Base-by-base conservation (phyloP, 352 stramenopile genomes). In the Globisporangium alternatum region DNA sequence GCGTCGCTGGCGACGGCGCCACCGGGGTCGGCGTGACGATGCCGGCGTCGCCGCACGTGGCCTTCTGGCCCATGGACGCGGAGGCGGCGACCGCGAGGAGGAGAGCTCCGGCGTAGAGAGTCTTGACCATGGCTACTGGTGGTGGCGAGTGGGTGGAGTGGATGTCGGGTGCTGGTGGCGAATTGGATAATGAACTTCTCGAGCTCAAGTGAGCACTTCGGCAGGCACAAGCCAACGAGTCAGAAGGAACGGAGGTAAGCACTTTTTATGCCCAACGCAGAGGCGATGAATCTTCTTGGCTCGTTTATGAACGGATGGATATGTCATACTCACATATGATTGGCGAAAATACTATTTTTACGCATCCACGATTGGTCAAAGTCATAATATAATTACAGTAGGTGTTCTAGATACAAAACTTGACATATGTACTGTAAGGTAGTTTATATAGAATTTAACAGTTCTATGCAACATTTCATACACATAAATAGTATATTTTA, bases 121-220 rank as follows among this genome's bases (percentile, higher is more conserved):
- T 66, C 64, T 80, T 78, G 62, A 79, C 71, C 80, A 89, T 89
- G 25, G 28, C 15, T 31, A 15, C 6, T 33, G 28, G 25, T 39
- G 15, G 6, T 37, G 43, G 28, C 12, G 47, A 9, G 21, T 7
- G 21, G 21, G 35, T 7, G 30, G 25, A 17, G 30, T 56, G 30
- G 3, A 5, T 28, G 21, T 54, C 21, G 3, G 2, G 51, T 43
- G 22, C 30, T 9, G 51, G 30, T 56, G 51, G 30, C 35, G 35
- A 7, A 56, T 43, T 56, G 51, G 30, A 43, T 28, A 56, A 56
- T 56, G 51, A 54, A 5, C 21, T 48, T 17, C 15, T n/a, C 0
- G 37, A 22, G 19, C 12, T 54, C 15, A 19, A 2, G 45, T 13
- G 28, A 28, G 22, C 25, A 21, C 25, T 5, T 17, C 48, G 25